Evolutionary conservation across 2,329 filamentous ascomycete species (phyloP), one percentile per base, ranked within the genome.

Genomic region (Colletotrichum australisinense): DNA sequence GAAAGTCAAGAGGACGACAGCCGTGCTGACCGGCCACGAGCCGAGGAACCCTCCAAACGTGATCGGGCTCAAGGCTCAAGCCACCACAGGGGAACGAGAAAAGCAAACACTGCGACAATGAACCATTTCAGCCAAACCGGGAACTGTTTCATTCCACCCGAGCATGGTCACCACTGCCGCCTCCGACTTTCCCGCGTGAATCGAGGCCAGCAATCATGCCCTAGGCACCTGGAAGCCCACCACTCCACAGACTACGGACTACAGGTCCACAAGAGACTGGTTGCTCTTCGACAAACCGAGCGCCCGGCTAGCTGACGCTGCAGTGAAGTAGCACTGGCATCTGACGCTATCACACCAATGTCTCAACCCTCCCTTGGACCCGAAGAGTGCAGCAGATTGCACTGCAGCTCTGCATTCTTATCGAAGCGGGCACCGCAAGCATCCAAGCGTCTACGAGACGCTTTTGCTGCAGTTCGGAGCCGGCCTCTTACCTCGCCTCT

Each of bases 291-390:
- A 60, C 60, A 56, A 32, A 42, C 53, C 69, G n/a, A 56, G 62
- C 67, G 55, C 35, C 60, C 46, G 42, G 63, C 26, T 57, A 52
- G 52, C 52, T 53, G 22, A 26, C 52, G 53, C 30, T 30, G 30
- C 65, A 70, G 55, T 42, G 42, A 71, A 67, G 46, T 67, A 42
- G 53, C 42, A 69, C 46, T 70, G 59, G 67, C 60, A 65, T 70
- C 70, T 73, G 60, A 70, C 70, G 60, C 70, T 38, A 73, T 73
- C 60, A 65, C 46, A 70, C 67, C 60, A 73, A 65, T 73, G 70
- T 65, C 60, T 65, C 67, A 60, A 52, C n/a, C 60, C 67, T 62
- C 67, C 46, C 67, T 60, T 65, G 69, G 67, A 35, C 35, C 67
- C 55, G 60, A 65, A 60, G 49, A 46, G 32, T 70, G 67, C 60